These are phyloP conservation scores for Chaetomium sp. DNA, from an alignment of 2,329 filamentous ascomycete species.

Conservation along the genomic window DNA sequence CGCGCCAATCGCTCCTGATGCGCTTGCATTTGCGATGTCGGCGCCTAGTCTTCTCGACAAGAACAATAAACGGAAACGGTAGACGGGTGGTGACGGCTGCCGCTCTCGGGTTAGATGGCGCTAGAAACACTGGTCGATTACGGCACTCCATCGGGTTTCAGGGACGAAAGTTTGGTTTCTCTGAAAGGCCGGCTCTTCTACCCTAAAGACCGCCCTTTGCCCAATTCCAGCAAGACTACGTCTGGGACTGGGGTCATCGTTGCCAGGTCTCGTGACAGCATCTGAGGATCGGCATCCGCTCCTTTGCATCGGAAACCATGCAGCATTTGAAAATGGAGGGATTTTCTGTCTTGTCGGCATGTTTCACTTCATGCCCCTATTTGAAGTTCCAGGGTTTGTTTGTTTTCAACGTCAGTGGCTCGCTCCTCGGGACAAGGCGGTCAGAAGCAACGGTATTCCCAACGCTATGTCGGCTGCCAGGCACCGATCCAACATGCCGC, in stretches of 20 bases:
- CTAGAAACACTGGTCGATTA: neutral
- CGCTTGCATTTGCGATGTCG: conserved; percentile 47
- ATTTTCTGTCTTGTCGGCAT: neutral
- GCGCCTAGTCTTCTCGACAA: conserved; percentile 47
- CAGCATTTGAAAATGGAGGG: neutral
- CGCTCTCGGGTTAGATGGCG: neutral
- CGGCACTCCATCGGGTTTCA: neutral
- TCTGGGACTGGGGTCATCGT: neutral
- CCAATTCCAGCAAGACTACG: neutral
- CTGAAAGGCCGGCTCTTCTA: neutral
- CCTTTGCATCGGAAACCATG: neutral
- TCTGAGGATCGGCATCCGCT: conserved; percentile 1
- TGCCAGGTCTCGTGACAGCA: neutral
- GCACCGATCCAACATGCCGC: neutral
- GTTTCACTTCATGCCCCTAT: neutral
- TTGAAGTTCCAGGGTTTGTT: neutral
- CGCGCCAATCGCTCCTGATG: conserved; percentile 38
- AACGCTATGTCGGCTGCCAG: neutral
- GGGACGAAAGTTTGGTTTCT: neutral
- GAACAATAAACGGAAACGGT: conserved; percentile 65
- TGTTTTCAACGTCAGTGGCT: neutral
- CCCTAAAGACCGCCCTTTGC: neutral
- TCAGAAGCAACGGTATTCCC: neutral
- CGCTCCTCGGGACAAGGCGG: too few species aligned
- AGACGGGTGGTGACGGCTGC: conserved; percentile 28